A percentile compares a stretch with the other conserved stretches of the same genome.
Conservation (phyloP, 495 filamentous ascomycete species). For the Sporormia fimetaria region DNA sequence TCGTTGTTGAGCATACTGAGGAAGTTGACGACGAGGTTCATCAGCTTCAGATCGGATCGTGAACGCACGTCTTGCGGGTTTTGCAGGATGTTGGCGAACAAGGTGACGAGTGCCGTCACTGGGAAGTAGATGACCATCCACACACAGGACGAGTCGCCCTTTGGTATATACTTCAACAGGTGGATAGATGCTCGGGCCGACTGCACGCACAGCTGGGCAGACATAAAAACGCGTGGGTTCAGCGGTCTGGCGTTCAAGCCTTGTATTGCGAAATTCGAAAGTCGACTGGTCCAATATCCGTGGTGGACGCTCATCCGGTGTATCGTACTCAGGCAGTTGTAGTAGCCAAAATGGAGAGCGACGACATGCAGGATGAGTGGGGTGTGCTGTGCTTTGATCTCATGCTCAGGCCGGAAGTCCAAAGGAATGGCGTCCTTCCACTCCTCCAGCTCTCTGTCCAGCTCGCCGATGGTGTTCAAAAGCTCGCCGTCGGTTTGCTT, state of each 20-base stretch:
- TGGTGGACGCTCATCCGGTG: constrained; percentile 98
- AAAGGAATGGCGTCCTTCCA: constrained; percentile 94
- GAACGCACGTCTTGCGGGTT: constrained; percentile 86
- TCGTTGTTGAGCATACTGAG: constrained; percentile 64
- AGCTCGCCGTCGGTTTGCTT: constrained; percentile 89
- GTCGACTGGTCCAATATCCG: constrained; percentile 91
- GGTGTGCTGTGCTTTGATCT: constrained; percentile 81
- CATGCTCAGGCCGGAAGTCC: constrained; percentile 88
- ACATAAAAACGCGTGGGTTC: constrained; percentile 91
- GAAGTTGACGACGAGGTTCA: constrained; percentile 88
- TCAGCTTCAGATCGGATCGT: constrained; percentile 75
- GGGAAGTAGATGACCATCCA: constrained; percentile 98
- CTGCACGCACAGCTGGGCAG: constrained; percentile 79
- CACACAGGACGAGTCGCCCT: constrained; percentile 87
- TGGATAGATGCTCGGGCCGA: constrained; percentile 89
- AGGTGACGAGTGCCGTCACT: constrained; percentile 84
- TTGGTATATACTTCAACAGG: constrained; percentile 88
- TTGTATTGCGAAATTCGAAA: constrained; percentile 91
- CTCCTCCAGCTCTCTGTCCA: constrained; percentile 83
- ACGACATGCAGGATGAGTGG: constrained; percentile 86
- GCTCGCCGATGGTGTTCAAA: constrained; percentile 89
- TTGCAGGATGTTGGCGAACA: constrained; percentile 95
- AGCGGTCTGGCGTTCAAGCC: constrained; percentile 81
- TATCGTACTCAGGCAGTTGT: constrained; percentile 94
- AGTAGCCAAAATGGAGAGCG: constrained; percentile 90